phyloP scores from a whole-genome alignment of 2,329 filamentous ascomycete genomes.

The Leptoxyphium fumago region DNA sequence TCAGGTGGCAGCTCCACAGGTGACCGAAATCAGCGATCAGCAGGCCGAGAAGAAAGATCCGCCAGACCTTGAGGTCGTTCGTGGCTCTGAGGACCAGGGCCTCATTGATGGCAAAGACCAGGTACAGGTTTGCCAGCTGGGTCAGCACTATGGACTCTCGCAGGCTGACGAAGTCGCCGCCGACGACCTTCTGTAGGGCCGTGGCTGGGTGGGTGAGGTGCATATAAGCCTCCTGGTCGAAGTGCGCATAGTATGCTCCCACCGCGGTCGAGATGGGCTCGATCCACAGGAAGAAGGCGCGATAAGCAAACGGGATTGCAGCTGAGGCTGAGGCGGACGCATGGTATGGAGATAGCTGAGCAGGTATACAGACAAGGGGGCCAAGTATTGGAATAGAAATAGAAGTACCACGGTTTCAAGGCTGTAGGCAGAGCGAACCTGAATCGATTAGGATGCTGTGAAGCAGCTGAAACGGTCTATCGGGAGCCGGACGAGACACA shows the following conservation, averaged over 20 bases:
- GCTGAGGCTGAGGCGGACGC: constrained; percentile 17
- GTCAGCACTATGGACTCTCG: constrained; percentile 51
- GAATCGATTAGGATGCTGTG: neutral
- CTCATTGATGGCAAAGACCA: constrained; percentile 65
- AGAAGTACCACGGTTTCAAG: neutral
- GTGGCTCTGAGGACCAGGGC: constrained; percentile 59
- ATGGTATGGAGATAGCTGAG: neutral
- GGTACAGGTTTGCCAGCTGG: constrained; percentile 65
- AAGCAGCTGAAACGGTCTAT: neutral
- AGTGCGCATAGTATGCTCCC: constrained; percentile 40
- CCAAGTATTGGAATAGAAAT: neutral
- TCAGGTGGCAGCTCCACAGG: constrained; percentile 47
- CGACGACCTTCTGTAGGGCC: constrained; percentile 16
- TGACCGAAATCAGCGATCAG: constrained; percentile 66
- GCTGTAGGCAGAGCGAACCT: neutral
- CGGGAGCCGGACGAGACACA: neutral
- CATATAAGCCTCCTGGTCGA: constrained; percentile 44
- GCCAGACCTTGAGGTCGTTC: constrained; percentile 55
- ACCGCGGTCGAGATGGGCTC: constrained; percentile 44
- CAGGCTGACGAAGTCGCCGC: constrained; percentile 26
- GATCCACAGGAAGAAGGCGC: constrained; percentile 59
- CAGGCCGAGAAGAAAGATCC: constrained; percentile 48
- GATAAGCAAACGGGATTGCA: constrained; percentile 48
- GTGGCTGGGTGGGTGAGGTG: constrained; percentile 44
- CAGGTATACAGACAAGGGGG: neutral